Base-by-base conservation (phyloP, 352 stramenopile genomes). In the Phytophthora boehmeriae region DNA sequence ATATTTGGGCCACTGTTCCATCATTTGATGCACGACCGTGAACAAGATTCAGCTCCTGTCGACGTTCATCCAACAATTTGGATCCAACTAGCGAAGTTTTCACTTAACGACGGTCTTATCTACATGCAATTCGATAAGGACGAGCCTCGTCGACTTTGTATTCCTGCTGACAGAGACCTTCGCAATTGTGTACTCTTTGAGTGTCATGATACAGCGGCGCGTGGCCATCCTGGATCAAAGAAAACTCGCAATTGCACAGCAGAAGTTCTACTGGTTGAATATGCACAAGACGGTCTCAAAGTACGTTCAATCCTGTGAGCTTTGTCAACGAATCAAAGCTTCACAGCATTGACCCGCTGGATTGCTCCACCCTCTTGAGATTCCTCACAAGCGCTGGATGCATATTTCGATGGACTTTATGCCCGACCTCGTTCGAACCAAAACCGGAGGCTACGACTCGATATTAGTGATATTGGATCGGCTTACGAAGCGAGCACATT, bases 381-480 rank as follows among this genome's bases (percentile, higher is more conserved):
- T 22, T 1, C 48, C 32, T 0, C 5, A 8, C 32, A 54, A 54
- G 14, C 48, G 48, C 3, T 45, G 48, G 32, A 19, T 23, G 0
- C 19, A 54, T 10, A 45, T 54, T 2, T 41, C 17, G 0, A 54
- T 45, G 48, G 48, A 54, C 38, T 60, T 60, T 19, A 44, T 60
- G 1, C 20, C 43, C 0, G 8, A 27, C 2, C 8, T 53, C n/a
- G n/a, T 23, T 32, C 32, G 9, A 6, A 8, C 10, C 30, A 14
- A 1, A 2, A 8, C 6, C 42, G 8, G 2, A 11, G 39, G 46
- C 2, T 16, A 39, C 14, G 44, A 67, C 27, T 34, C 59, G 5
- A 46, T 67, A 6, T 17, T 60, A 23, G 44, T 61, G 23, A 47
- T 68, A 4, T 36, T 68, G 1, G 51, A 68, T 16, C 52, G 46